A percentile compares a stretch with the other conserved stretches of the same genome.
phyloP scores from a whole-genome alignment of 768 basidiomycete genomes.

The Lepiota brunneoincarnata region DNA sequence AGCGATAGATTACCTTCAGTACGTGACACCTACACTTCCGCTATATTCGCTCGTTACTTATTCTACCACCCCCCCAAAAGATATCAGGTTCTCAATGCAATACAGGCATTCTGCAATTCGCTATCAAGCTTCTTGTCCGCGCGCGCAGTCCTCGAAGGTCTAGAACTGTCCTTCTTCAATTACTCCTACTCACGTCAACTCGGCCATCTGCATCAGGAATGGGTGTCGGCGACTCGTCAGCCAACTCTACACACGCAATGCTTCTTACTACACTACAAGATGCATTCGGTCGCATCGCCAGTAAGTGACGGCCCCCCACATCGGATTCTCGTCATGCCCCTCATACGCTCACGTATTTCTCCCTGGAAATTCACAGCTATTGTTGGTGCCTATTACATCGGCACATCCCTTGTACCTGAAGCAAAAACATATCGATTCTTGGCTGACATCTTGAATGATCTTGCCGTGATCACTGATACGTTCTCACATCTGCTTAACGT shows the following conservation, averaged over 20 bases:
- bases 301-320: conserved; percentile 31
- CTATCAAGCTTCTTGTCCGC: conserved; percentile 62
- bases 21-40: conserved; percentile 16
- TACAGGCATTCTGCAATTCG: conserved; percentile 72
- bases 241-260: conserved; percentile 63
- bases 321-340: neutral
- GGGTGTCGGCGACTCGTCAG: conserved; percentile 67
- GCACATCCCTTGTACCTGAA: conserved; percentile 65
- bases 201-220: conserved; percentile 38
- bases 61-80: conserved; percentile 28
- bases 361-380: conserved; percentile 44
- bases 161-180: neutral
- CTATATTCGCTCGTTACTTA: conserved; percentile 2
- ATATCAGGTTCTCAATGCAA: conserved; percentile 63
- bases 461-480: conserved; percentile 56
- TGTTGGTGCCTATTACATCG: conserved; percentile 55
- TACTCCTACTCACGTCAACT: neutral
- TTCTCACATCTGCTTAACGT: conserved; percentile 53
- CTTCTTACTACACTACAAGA: conserved; percentile 68
- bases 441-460: conserved; percentile 66
- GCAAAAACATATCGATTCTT: conserved; percentile 68
- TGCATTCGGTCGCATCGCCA: conserved; percentile 58
- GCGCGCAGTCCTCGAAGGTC: conserved; percentile 67
- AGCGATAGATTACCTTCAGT: conserved; percentile 53
- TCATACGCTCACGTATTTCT: neutral